Conservation (phyloP, 805 yeast species). For the Debaryomyces prosopidis region DNA sequence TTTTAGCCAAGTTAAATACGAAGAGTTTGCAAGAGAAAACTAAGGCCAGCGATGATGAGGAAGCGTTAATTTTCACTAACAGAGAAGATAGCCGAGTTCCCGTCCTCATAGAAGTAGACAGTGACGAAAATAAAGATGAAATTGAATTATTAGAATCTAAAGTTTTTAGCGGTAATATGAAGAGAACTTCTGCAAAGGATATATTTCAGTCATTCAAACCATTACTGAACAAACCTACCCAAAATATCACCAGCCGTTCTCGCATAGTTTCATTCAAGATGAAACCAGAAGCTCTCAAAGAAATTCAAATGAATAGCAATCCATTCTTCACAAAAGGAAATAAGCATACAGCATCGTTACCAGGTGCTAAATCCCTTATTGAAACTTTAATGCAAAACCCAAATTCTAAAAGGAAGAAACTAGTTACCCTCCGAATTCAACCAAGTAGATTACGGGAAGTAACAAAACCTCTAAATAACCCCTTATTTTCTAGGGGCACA, state of each 20-base stretch:
- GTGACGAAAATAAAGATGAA: not conserved
- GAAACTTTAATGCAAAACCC: slow-evolving; percentile 9
- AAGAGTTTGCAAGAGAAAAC: not conserved
- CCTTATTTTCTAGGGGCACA: slow-evolving; percentile 10
- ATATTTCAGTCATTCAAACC: slow-evolving; percentile 52
- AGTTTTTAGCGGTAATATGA: slow-evolving; percentile 16
- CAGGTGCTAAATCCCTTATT: not conserved
- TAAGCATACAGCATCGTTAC: not conserved
- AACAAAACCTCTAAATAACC: slow-evolving; percentile 8
- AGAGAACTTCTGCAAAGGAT: slow-evolving; percentile 36
- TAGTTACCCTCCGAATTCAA: slow-evolving; percentile 12
- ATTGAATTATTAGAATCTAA: slow-evolving; percentile 16
- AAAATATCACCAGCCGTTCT: not conserved
- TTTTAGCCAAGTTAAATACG: slow-evolving; percentile 8
- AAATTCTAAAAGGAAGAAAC: slow-evolving; percentile 3
- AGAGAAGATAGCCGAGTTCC: not conserved
- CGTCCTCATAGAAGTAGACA: slow-evolving; percentile 2
- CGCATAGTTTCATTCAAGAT: slow-evolving; percentile 23
- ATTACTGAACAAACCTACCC: not conserved
- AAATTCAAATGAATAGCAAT: slow-evolving; percentile 25
- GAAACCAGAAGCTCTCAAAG: slow-evolving; percentile 21
- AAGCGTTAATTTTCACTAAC: not conserved
- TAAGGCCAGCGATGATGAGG: not conserved
- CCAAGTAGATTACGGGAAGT: slow-evolving; percentile 7
- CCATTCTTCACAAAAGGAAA: slow-evolving; percentile 31